phyloP scores from a whole-genome alignment of 2,329 filamentous ascomycete species.

The Sphaerulina populicola region DNA sequence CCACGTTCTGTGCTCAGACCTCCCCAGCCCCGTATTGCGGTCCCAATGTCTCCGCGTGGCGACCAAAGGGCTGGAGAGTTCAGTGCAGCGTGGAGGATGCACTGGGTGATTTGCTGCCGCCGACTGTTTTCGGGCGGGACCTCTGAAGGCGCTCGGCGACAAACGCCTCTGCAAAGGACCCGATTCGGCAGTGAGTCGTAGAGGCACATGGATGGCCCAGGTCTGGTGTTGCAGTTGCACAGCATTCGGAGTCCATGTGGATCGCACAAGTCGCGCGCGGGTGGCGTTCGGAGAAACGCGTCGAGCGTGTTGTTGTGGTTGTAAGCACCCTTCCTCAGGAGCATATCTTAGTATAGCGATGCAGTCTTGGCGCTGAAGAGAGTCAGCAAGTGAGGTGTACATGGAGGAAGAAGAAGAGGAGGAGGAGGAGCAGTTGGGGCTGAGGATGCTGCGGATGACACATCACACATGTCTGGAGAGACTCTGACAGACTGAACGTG shows the following conservation, averaged over 20 bases:
- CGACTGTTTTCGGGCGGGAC: neutral
- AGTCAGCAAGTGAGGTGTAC: neutral
- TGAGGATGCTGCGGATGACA: neutral
- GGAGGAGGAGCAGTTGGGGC: neutral
- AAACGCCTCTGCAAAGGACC: neutral
- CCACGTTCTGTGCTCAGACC: neutral
- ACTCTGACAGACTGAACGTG: too few species aligned
- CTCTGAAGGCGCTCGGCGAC: neutral
- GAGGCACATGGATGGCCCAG: neutral
- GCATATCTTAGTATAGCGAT: too few species aligned
- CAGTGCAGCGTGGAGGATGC: too few species aligned
- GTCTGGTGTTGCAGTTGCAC: conserved; percentile 1
- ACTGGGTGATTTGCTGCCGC: too few species aligned
- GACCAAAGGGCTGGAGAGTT: too few species aligned
- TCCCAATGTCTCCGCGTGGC: too few species aligned
- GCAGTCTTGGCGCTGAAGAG: neutral
- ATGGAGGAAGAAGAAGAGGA: neutral
- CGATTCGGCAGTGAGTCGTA: conserved; percentile 1
- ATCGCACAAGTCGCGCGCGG: neutral
- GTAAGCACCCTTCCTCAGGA: neutral
- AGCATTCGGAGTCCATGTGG: neutral
- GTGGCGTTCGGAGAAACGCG: neutral
- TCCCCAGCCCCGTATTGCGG: too few species aligned
- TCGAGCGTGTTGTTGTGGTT: neutral
- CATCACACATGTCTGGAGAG: too few species aligned